phyloP scores from a whole-genome alignment of 495 filamentous ascomycete species.

The Neohortaea acidophila region DNA sequence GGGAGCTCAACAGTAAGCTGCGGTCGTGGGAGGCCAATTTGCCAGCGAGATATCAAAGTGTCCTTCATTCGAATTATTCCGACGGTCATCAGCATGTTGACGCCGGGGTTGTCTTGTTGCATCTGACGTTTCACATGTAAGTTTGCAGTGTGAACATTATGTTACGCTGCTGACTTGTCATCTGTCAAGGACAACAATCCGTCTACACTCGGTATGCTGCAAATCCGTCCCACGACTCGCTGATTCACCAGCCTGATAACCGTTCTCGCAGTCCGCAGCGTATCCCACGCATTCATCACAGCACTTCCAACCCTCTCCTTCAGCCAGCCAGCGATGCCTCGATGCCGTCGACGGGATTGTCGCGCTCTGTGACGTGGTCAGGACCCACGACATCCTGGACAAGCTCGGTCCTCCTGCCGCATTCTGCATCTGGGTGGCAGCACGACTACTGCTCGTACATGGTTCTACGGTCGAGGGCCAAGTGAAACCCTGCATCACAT shows the following conservation, averaged over 20 bases:
- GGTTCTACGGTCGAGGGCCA: constrained; percentile 74
- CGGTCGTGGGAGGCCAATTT: constrained; percentile 70
- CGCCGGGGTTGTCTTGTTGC: too few species aligned
- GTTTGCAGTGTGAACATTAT: too few species aligned
- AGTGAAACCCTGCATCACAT: constrained; percentile 57
- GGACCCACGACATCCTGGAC: constrained; percentile 52
- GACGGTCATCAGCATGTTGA: too few species aligned
- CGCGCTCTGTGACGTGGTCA: constrained; percentile 57
- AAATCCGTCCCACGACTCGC: too few species aligned
- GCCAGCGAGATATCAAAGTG: constrained; percentile 64
- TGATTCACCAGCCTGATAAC: too few species aligned
- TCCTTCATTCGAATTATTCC: too few species aligned
- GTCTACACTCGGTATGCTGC: constrained; percentile 84
- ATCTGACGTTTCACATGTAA: constrained; percentile 58
- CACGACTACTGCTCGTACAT: constrained; percentile 69
- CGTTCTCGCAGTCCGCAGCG: too few species aligned
- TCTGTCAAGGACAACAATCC: constrained; percentile 70
- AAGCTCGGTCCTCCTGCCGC: constrained; percentile 79
- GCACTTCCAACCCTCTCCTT: constrained; percentile 74
- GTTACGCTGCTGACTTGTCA: too few species aligned
- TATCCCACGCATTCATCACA: constrained; percentile 75
- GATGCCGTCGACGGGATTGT: constrained; percentile 71
- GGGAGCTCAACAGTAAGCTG: constrained; percentile 61
- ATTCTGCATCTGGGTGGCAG: constrained; percentile 85
- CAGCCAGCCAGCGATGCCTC: constrained; percentile 64